Base-by-base conservation (phyloP, 768 basidiomycete species). In the Mycena latifolia region DNA sequence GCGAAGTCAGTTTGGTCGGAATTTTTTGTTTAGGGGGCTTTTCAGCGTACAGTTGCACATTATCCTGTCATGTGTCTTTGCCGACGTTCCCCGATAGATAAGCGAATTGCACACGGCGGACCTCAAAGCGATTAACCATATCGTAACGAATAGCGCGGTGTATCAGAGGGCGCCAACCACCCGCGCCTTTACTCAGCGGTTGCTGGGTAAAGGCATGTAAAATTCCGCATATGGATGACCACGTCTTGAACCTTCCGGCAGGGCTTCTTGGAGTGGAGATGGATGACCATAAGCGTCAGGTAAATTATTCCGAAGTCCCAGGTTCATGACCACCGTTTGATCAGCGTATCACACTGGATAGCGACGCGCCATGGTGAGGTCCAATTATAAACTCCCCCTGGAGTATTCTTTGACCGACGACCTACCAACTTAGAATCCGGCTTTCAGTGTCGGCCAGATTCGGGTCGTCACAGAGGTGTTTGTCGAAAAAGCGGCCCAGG, bases 31-130 rank as follows among this genome's bases (percentile, higher is more conserved):
- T 48, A 53, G 52, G 15, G 65, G 59, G 0, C 25, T 66, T 4
- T 56, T 66, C 27, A 55, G 39, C 18, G 65, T 66, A 20, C 22
- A 39, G n/a, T 24, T 22, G 1, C 28, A 20, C 11, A 7, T 41
- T 24, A 2, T n/a, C n/a, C 25, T n/a, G 27, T 39, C 6, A 55
- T 2, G n/a, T 39, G 2, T 31, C 18, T 11, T 20, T 39, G 12
- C 3, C 7, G 27, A 41, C 27, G 5, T 35, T 15, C n/a, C 2
- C 14, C 11, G n/a, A 24, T 57, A 83, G 81, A 55, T 59, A 6
- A 63, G 73, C 27, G 74, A 80, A 17, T 73, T 87, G 17, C 75
- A 81, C 69, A 85, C 85, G 0, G 55, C 78, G 39, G 88, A 89
- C 63, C n/a, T n/a, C n/a, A n/a, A n/a, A n/a, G n/a, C n/a, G n/a